These are phyloP conservation scores for Arabidopsis thaliana DNA, from an alignment of 345 rosid species.

Conservation along the genomic window DNA sequence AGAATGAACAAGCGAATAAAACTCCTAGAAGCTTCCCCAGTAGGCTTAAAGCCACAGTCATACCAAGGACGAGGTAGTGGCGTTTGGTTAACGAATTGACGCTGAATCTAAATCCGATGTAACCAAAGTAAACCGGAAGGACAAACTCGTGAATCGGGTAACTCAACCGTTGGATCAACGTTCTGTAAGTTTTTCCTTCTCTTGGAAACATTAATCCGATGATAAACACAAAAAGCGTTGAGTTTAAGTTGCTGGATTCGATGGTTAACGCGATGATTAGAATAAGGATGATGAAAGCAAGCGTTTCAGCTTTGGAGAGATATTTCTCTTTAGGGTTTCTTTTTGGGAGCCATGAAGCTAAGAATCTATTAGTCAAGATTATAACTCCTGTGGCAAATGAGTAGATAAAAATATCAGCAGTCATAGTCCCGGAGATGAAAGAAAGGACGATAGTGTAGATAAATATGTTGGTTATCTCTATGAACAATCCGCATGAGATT, in stretches of 20 bases:
- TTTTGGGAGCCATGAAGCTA: slow-evolving; percentile 62
- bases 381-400: slow-evolving; percentile 42
- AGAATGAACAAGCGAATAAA: slow-evolving; percentile 55
- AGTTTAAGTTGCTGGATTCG: slow-evolving; percentile 54
- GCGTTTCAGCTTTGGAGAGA: slow-evolving; percentile 61
- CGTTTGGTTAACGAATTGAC: slow-evolving; percentile 26
- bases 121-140: slow-evolving; percentile 85
- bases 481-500: slow-evolving; percentile 57
- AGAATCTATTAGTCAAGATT: slow-evolving; percentile 52
- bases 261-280: slow-evolving; percentile 45
- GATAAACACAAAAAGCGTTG: slow-evolving; percentile 56
- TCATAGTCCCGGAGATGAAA: slow-evolving; percentile 34
- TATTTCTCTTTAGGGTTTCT: slow-evolving; percentile 67
- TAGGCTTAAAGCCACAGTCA: slow-evolving; percentile 52
- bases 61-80: slow-evolving; percentile 35
- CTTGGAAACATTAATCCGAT: slow-evolving; percentile 79
- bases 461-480: slow-evolving; percentile 57
- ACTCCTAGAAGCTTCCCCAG: slow-evolving; percentile 67
- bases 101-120: slow-evolving; percentile 72
- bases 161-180: slow-evolving; percentile 63
- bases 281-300: slow-evolving; percentile 52
- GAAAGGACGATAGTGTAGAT: slow-evolving; percentile 40
- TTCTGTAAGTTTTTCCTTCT: slow-evolving; percentile 76
- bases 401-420: slow-evolving; percentile 42
- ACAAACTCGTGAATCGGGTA: slow-evolving; percentile 75